Conservation (phyloP, 2,329 filamentous ascomycete genomes). For the Cadophora gregata region DNA sequence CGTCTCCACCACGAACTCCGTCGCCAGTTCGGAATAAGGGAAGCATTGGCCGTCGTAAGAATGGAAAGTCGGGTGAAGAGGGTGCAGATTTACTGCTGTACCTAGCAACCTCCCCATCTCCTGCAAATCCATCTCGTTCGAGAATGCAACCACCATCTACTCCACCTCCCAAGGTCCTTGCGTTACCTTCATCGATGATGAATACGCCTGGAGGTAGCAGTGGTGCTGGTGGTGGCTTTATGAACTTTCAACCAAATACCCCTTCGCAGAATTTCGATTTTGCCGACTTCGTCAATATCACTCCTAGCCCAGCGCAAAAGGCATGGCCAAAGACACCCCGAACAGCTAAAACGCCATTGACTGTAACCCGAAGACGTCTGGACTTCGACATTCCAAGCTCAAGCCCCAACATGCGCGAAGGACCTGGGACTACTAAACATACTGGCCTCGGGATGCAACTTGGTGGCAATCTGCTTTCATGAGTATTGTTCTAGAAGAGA, state of each 20-base stretch:
- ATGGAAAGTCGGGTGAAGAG: constrained; percentile 72
- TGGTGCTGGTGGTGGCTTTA: constrained; percentile 64
- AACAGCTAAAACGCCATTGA: constrained; percentile 40
- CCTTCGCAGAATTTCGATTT: constrained; percentile 89
- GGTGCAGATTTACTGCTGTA: constrained; percentile 83
- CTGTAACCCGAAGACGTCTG: constrained; percentile 38
- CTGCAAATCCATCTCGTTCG: constrained; percentile 65
- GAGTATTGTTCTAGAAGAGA: constrained; percentile 19
- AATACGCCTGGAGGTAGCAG: constrained; percentile 79
- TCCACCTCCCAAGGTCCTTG: constrained; percentile 74
- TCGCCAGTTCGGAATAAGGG: constrained; percentile 65
- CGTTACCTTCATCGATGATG: constrained; percentile 84
- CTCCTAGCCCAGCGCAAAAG: constrained; percentile 90
- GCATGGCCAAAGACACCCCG: constrained; percentile 61
- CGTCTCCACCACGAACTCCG: constrained; percentile 88
- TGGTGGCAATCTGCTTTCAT: constrained; percentile 66
- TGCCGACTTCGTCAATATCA: constrained; percentile 96
- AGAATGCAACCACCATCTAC: constrained; percentile 75
- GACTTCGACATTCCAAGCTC: constrained; percentile 41
- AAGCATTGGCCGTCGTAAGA: constrained; percentile 53
- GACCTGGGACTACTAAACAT: constrained; percentile 47
- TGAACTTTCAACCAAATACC: constrained; percentile 73
- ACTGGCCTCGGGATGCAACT: constrained; percentile 68
- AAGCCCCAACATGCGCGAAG: constrained; percentile 32
- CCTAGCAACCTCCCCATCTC: constrained; percentile 89